Conservation (phyloP, 768 basidiomycete species). For the Gyrodon lividus region DNA sequence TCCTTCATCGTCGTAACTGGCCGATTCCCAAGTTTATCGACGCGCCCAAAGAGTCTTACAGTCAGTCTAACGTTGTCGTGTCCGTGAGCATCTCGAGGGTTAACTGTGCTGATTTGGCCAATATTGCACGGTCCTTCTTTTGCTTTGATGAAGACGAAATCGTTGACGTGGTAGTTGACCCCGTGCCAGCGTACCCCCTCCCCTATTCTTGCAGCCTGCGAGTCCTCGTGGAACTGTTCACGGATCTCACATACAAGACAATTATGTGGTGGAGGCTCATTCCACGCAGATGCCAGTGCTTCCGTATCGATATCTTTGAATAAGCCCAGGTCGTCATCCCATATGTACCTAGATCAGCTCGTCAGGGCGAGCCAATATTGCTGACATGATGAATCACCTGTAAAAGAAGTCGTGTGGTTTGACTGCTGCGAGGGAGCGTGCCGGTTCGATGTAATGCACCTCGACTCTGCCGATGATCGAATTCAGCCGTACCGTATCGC, state of each 20-base stretch:
- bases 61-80: conserved; percentile 25
- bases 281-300: conserved; percentile 10
- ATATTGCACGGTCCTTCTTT: conserved; percentile 53
- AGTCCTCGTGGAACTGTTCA: conserved; percentile 34
- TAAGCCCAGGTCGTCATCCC: conserved; percentile 44
- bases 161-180: conserved; percentile 54
- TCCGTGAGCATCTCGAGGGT: conserved; percentile 17
- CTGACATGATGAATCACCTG: conserved; percentile 39
- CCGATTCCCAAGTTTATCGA: conserved; percentile 36
- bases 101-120: conserved; percentile 47
- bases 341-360: conserved; percentile 42
- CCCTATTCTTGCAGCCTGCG: conserved; percentile 27
- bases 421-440: conserved; percentile 24
- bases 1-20: conserved; percentile 47
- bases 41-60: conserved; percentile 50
- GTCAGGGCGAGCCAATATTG: conserved; percentile 2
- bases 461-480: conserved; percentile 48
- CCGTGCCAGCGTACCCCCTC: conserved; percentile 49
- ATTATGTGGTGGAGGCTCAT: conserved; percentile 43
- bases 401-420: conserved; percentile 51
- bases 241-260: conserved; percentile 48
- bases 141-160: conserved; percentile 55
- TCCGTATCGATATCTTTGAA: conserved; percentile 43
- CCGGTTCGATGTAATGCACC: conserved; percentile 36
- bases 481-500: conserved; percentile 41